Evolutionary conservation across 345 rosid genomes (phyloP), one percentile per base, ranked within the genome.

Genomic region (Eucalyptus virginea): DNA sequence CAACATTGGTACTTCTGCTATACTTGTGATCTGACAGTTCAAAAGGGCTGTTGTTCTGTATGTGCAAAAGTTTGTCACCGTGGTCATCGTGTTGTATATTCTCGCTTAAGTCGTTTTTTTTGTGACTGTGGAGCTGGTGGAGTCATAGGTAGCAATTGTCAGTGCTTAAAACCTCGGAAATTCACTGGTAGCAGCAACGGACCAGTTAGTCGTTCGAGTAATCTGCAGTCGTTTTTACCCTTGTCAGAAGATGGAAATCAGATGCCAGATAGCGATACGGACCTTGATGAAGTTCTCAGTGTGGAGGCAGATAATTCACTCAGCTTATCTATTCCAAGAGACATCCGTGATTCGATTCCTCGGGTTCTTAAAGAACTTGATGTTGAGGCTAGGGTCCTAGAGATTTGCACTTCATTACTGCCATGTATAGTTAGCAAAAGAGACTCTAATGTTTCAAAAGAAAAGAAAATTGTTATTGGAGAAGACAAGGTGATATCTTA

Each of bases 101-200:
- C 99, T 92, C 95, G 99, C 81, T 95, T 95, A 30, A 98, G 99
- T 93, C 94, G 99, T 7, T 98, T 98, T 91, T 98, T 98, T 91
- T 98, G 99, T 51, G 99, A 98, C 92, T 98, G 99, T 92, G 99
- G 99, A 94, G 99, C 99, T 19, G 99, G 99, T 87, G 99, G 99
- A 92, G 99, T 96, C 88, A 96, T 98, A 93, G 99, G 99, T 87
- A 96, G 97, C 94, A 96, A 92, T 94, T 98, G 99, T 89, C 99
- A 96, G 89, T 97, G 99, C 93, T 93, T 97, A 95, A 98, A 98
- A 93, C 99, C 99, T 88, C 97, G 99, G 56, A 96, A 98, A 93
- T 95, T 94, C 91, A 95, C 93, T 89, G 96, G 95, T 91, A 93
- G 86, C 93, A 97, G 94, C 87, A 93, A 88, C 65, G 92, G 90